Evolutionary conservation across 805 yeast genomes (phyloP).

Genomic region (Ogataea ramenticola): DNA sequence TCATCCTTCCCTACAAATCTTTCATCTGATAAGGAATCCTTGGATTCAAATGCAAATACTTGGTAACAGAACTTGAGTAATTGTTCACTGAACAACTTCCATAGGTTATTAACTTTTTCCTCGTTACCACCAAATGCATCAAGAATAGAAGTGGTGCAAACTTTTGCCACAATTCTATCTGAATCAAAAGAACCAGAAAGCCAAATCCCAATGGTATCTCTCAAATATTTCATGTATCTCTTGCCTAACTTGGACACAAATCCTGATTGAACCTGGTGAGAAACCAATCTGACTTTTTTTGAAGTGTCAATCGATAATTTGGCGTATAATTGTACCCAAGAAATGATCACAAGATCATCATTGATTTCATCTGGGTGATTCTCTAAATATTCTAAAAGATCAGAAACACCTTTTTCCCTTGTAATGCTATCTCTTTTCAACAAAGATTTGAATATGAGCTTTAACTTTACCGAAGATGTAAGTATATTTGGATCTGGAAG

Average conservation of each 20-base stretch:
- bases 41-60: constrained; percentile 47
- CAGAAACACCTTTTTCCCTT: constrained; percentile 68
- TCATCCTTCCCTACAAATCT: constrained; percentile 63
- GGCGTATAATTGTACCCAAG: constrained; percentile 80
- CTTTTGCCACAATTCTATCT: constrained; percentile 52
- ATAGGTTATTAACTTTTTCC: constrained; percentile 47
- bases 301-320: constrained; percentile 70
- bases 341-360: constrained; percentile 48
- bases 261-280: constrained; percentile 61
- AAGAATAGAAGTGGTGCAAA: constrained; percentile 40
- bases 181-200: constrained; percentile 63
- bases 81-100: constrained; percentile 51
- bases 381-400: constrained; percentile 33
- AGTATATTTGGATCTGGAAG: constrained; percentile 60
- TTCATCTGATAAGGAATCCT: constrained; percentile 65
- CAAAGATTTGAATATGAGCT: constrained; percentile 65
- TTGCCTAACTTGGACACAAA: constrained; percentile 47
- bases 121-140: constrained; percentile 50
- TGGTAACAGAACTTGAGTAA: constrained; percentile 49
- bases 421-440: constrained; percentile 80
- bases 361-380: constrained; percentile 15
- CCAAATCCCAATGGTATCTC: constrained; percentile 68
- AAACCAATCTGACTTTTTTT: constrained; percentile 47
- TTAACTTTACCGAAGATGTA: constrained; percentile 37
- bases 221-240: constrained; percentile 54